Base-by-base conservation (phyloP, 805 yeast genomes). In the Ogataea methanolica region DNA sequence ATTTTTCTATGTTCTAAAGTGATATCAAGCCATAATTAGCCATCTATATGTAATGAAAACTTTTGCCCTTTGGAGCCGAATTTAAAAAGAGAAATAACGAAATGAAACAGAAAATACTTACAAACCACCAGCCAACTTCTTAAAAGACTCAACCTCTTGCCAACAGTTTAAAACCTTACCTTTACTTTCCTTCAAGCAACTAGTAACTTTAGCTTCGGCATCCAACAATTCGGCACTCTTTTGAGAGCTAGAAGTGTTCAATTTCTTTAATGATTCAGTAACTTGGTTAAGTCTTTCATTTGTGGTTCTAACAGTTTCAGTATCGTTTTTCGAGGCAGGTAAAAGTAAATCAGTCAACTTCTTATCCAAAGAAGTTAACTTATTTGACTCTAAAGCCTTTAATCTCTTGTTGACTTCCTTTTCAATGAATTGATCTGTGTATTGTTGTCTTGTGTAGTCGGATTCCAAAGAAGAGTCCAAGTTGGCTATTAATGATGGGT, bases 151-250 rank as follows among this genome's bases (percentile, higher is more conserved):
- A 17, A 87, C 87, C 60, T 85, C 87, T 37, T 85, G 88, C 84
- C 90, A 85, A 64, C 96, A 88, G 65, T 85, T 82, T 63, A 88
- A 75, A 21, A 86, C 82, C 62, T 74, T 81, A 21, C 81, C 85
- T 52, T 74, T 67, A 63, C 83, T 83, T 42, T 75, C 76, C 55
- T 73, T 74, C 60, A 88, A 73, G 64, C 96, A 88, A 38, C 69
- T 59, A 23, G 75, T 68, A 23, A 89, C 80, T 11, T 71, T 57
- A 7, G 60, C 56, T 66, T 85, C 80, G 6, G 83, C 74, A 2
- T 56, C 57, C 45, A 70, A 59, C 9, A 82, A 62, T 2, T 70
- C 73, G 19, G 72, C 73, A 16, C 68, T 60, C n/a, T 65, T 57
- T 14, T 48, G 53, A 12, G 67, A 63, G 46, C 60, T 62, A 6